phyloP scores from a whole-genome alignment of 495 filamentous ascomycete species.

The Staphylotrichum tortipilum region DNA sequence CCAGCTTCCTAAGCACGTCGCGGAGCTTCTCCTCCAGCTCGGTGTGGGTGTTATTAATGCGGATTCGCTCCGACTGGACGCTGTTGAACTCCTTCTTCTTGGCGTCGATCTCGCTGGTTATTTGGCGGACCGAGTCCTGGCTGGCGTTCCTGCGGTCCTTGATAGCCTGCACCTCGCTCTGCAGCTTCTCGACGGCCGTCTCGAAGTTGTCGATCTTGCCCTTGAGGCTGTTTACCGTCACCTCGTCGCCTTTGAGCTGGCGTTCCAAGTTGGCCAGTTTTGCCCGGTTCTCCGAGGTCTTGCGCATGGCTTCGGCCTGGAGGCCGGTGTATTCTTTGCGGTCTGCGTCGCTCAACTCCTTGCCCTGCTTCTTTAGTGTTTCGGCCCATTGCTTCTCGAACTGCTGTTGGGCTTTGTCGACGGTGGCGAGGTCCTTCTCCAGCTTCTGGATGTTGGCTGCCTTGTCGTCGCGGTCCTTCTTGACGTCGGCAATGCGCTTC shows the following conservation, averaged over 20 bases:
- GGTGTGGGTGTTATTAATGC: conserved; percentile 66
- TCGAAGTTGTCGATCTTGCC: conserved; percentile 74
- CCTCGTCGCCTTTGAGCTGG: conserved; percentile 80
- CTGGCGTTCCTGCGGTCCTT: conserved; percentile 55
- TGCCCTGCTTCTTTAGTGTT: conserved; percentile 72
- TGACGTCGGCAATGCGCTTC: conserved; percentile 58
- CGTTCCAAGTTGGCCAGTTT: conserved; percentile 76
- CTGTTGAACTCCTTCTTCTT: conserved; percentile 89
- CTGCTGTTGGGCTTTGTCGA: conserved; percentile 81
- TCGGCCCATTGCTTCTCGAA: conserved; percentile 85
- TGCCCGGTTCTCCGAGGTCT: conserved; percentile 70
- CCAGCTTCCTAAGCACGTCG: conserved; percentile 66
- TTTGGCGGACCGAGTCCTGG: conserved; percentile 52
- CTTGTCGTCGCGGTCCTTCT: conserved; percentile 67
- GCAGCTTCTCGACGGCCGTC: conserved; percentile 61
- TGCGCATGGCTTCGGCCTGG: conserved; percentile 76
- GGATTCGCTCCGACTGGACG: conserved; percentile 73
- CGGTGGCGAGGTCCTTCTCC: conserved; percentile 68
- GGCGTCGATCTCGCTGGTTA: conserved; percentile 65
- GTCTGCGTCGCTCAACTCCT: conserved; percentile 75
- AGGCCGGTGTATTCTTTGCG: conserved; percentile 84
- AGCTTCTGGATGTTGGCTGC: conserved; percentile 55
- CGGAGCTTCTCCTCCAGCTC: conserved; percentile 88
- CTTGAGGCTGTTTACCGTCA: conserved; percentile 75
- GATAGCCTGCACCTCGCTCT: conserved; percentile 61